Base-by-base conservation (phyloP, 805 yeast genomes). In the Metschnikowia cerradonensis region DNA sequence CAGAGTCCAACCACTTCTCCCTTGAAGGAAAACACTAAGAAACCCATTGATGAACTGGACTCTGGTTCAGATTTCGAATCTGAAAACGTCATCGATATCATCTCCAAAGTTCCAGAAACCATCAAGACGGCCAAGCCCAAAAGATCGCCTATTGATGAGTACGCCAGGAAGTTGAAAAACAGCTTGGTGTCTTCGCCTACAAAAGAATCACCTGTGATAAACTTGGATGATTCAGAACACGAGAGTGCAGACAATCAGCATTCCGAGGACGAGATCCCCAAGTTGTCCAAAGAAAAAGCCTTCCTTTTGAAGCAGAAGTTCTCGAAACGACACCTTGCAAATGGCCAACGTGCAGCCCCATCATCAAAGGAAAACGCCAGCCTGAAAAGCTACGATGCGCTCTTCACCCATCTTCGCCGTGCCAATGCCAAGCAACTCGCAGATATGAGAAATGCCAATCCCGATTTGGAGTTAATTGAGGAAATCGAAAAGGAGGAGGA, bases 401-500 rank as follows among this genome's bases (percentile, higher is more conserved):
- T 80, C 34, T 67, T 76, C 41, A 51, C 56, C 10, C 61, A 62
- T 10, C 66, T 80, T 51, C 70, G 71, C 52, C 66, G 65, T 42
- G 79, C 79, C 3, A 77, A 78, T 43, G 70, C 73, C 39, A 63
- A 70, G 42, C 86, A 81, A 53, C 66, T 73, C 37, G 64, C 60
- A 43, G 61, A 60, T 3, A 51, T 60, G 42, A 61, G 58, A 34
- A 45, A 53, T 22, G 50, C 48, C 32, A 58, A 63, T 42, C 59
- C 59, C 4, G 64, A 68, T 41, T 52, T 60, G n/a, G 67, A 65
- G 30, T 56, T 63, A 19, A 50, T 66, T 11, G 67, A 69, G 42
- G 76, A 72, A 48, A 64, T 72, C 37, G 76, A 73, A 45, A 65
- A 67, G 53, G 77, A 73, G 45, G 78, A 73, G 40, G 77, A 72